Conservation (phyloP, 805 yeast genomes). For the Sungouiella thailandica region DNA sequence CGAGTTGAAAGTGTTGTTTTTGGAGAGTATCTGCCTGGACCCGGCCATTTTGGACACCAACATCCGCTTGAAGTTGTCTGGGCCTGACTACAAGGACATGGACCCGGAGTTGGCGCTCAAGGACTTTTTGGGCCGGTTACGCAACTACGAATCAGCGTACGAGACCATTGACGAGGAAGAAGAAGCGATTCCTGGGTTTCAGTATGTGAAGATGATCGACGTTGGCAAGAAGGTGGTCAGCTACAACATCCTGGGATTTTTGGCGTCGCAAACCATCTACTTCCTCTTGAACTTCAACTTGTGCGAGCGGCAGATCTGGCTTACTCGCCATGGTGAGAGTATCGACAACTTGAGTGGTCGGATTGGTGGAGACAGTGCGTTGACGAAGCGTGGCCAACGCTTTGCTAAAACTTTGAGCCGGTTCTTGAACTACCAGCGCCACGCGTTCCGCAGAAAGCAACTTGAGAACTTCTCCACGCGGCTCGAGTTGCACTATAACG, state of each 20-base stretch:
- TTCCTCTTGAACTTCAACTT: conserved; percentile 80
- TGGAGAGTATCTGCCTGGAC: conserved; percentile 87
- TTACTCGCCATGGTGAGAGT: conserved; percentile 92
- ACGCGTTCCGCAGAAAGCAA: conserved; percentile 61
- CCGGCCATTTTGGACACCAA: conserved; percentile 74
- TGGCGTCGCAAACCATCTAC: conserved; percentile 90
- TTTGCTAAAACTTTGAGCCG: conserved; percentile 69
- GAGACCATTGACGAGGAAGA: conserved; percentile 83
- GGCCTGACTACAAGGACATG: conserved; percentile 89
- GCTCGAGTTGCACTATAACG: conserved; percentile 39
- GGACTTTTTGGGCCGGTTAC: conserved; percentile 74
- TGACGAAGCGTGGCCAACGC: conserved; percentile 73
- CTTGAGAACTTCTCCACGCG: conserved; percentile 47
- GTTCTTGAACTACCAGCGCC: conserved; percentile 68
- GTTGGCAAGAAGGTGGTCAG: conserved; percentile 94
- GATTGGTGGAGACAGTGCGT: conserved; percentile 86
- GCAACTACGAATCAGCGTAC: conserved; percentile 83
- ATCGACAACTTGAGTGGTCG: conserved; percentile 77
- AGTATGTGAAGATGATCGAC: conserved; percentile 91
- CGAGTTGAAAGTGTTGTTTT: conserved; percentile 69
- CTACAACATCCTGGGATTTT: conserved; percentile 78
- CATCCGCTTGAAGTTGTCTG: conserved; percentile 77
- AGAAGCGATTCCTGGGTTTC: conserved; percentile 60
- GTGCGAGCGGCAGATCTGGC: conserved; percentile 87
- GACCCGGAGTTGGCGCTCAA: conserved; percentile 72